These are phyloP conservation scores for Neofusicoccum parvum DNA, from an alignment of 2,329 filamentous ascomycete species.

Conservation along the genomic window DNA sequence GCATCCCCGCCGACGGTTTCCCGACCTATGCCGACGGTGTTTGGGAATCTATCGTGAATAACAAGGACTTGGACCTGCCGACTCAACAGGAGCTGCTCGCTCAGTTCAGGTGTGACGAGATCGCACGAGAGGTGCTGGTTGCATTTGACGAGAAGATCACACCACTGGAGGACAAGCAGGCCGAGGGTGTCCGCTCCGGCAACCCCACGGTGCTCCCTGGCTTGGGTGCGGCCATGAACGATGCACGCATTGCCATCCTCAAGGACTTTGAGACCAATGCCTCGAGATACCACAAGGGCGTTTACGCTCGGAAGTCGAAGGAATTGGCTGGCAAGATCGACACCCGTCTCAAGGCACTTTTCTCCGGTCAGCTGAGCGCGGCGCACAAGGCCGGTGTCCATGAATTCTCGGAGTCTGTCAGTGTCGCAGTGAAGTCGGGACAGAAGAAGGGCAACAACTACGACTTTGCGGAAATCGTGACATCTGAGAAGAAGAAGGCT, in stretches of 20 bases:
- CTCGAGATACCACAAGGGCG: constrained; percentile 93
- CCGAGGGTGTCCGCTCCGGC: constrained; percentile 72
- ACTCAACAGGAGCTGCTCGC: constrained; percentile 96
- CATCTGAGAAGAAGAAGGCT: constrained; percentile 75
- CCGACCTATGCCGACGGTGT: constrained; percentile 89
- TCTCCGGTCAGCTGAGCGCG: constrained; percentile 82
- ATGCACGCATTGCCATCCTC: constrained; percentile 71
- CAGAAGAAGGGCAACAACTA: constrained; percentile 90
- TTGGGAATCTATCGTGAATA: constrained; percentile 98
- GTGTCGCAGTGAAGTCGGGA: constrained; percentile 81
- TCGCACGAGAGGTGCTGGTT: constrained; percentile 82
- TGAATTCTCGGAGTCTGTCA: constrained; percentile 85
- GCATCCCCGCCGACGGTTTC: constrained; percentile 97
- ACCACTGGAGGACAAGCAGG: constrained; percentile 85
- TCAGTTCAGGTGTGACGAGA: constrained; percentile 97
- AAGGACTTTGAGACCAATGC: constrained; percentile 88
- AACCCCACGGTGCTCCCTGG: constrained; percentile 71
- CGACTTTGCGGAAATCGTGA: constrained; percentile 94
- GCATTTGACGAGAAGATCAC: constrained; percentile 79
- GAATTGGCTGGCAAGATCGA: constrained; percentile 89
- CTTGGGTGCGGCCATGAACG: constrained; percentile 73
- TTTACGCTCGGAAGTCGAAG: constrained; percentile 80
- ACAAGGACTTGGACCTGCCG: constrained; percentile 95
- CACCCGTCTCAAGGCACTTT: constrained; percentile 81
- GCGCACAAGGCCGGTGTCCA: constrained; percentile 86